A percentile compares a stretch with the other conserved stretches of the same genome.
phyloP scores from a whole-genome alignment of 768 basidiomycete genomes.

The Pholiota molesta region DNA sequence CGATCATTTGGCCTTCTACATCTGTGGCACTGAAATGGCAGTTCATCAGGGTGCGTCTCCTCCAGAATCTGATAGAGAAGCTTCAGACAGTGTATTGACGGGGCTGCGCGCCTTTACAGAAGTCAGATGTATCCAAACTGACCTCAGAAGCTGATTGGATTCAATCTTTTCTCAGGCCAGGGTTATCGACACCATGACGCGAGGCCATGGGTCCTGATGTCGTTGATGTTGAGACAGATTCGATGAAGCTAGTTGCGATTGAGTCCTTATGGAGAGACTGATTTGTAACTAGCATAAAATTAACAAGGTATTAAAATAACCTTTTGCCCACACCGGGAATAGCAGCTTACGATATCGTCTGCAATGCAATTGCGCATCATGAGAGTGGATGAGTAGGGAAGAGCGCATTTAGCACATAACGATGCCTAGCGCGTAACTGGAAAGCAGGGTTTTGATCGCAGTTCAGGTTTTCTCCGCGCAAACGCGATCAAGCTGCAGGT shows the following conservation, averaged over 20 bases:
- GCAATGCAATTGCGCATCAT: neutral
- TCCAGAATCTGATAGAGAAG: neutral
- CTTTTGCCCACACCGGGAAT: neutral
- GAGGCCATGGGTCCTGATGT: neutral
- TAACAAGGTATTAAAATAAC: neutral
- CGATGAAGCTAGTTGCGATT: neutral
- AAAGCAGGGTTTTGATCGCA: neutral
- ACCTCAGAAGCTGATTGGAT: constrained; percentile 1
- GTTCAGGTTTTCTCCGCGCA: neutral
- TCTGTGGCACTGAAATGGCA: neutral
- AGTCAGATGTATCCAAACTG: neutral
- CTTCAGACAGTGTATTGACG: neutral
- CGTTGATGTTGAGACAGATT: neutral
- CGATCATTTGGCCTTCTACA: neutral
- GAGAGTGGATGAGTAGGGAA: neutral
- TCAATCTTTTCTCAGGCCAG: neutral
- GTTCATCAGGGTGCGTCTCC: neutral
- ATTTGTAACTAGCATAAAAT: neutral
- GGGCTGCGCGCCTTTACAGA: neutral
- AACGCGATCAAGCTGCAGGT: neutral
- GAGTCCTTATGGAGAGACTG: neutral
- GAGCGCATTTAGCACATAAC: neutral
- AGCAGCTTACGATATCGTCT: neutral
- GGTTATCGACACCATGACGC: neutral
- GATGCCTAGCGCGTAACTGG: neutral